A percentile compares a stretch with the other conserved stretches of the same genome.
Evolutionary conservation across 179 eudicot species (phyloP).

Genomic region (Beta corolliflora): DNA sequence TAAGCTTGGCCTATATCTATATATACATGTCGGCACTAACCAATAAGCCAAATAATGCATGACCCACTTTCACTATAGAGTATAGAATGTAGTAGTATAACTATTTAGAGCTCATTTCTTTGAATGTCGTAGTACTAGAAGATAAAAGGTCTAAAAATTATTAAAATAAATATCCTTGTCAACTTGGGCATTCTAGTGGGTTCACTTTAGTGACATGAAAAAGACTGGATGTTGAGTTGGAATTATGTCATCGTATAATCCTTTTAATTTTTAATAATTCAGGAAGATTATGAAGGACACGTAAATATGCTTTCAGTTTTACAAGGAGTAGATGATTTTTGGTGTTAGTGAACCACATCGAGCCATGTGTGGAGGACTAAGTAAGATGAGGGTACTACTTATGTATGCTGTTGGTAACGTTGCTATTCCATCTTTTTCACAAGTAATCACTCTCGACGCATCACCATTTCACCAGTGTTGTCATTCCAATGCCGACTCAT

Average conservation of each 20-base stretch:
- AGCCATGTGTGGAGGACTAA: slow-evolving; percentile 20
- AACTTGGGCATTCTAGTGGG: not conserved
- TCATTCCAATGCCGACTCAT: not conserved
- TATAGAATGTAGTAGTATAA: not conserved
- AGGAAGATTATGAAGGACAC: slow-evolving; percentile 10
- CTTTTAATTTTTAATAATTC: too few species aligned
- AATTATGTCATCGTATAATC: not conserved
- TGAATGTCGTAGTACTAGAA: not conserved
- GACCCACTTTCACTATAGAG: not conserved
- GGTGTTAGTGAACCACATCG: slow-evolving; percentile 5
- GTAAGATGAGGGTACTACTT: not conserved
- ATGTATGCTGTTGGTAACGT: not conserved
- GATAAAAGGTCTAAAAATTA: not conserved
- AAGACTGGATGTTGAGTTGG: not conserved
- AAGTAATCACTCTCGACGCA: not conserved
- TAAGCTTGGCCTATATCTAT: not conserved
- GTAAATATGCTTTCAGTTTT: not conserved
- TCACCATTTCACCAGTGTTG: slow-evolving; percentile 3
- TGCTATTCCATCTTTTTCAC: not conserved
- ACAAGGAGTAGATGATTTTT: not conserved
- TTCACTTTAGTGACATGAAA: not conserved
- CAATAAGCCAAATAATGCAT: not conserved
- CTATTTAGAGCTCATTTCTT: not conserved
- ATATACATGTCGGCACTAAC: too few species aligned
- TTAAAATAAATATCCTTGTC: not conserved